phyloP scores from a whole-genome alignment of 192 early-diverging fungal genomes.

The Spinellus fusiger region DNA sequence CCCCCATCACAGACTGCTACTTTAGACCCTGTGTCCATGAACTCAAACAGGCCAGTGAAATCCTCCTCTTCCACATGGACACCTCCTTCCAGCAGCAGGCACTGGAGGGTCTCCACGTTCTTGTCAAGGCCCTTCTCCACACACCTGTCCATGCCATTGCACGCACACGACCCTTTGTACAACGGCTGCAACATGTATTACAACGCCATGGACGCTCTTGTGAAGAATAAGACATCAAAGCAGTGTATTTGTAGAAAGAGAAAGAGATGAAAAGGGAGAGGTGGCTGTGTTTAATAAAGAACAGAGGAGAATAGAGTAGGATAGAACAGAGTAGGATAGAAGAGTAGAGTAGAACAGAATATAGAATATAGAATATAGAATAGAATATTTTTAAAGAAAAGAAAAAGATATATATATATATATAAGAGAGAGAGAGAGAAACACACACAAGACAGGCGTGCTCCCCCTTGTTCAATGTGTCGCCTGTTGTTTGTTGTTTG shows the following conservation, averaged over 20 bases:
- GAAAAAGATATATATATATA: background rate
- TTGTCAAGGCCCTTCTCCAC: constrained; percentile 11
- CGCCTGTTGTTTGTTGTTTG: too few species aligned
- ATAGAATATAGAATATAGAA: too few species aligned
- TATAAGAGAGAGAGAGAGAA: too few species aligned
- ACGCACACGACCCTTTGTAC: constrained; percentile 24
- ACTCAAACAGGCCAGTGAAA: constrained; percentile 29
- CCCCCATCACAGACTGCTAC: constrained; percentile 27
- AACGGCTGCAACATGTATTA: background rate
- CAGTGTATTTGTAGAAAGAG: too few species aligned
- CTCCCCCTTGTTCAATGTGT: too few species aligned
- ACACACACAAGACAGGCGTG: too few species aligned
- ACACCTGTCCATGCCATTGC: constrained; percentile 30
- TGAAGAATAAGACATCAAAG: background rate
- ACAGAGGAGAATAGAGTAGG: too few species aligned
- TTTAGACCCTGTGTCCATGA: constrained; percentile 33
- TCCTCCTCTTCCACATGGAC: constrained; percentile 23
- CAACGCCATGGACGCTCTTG: background rate
- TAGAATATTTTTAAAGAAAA: background rate
- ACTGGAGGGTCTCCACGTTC: constrained; percentile 11
- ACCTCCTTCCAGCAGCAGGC: constrained; percentile 5
- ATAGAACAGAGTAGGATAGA: too few species aligned
- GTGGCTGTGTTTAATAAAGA: too few species aligned
- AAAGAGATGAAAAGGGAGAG: background rate
- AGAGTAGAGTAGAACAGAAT: too few species aligned